Base-by-base conservation (phyloP, 225 moss, liverwort and hornwort species). In the Ulota crispa region DNA sequence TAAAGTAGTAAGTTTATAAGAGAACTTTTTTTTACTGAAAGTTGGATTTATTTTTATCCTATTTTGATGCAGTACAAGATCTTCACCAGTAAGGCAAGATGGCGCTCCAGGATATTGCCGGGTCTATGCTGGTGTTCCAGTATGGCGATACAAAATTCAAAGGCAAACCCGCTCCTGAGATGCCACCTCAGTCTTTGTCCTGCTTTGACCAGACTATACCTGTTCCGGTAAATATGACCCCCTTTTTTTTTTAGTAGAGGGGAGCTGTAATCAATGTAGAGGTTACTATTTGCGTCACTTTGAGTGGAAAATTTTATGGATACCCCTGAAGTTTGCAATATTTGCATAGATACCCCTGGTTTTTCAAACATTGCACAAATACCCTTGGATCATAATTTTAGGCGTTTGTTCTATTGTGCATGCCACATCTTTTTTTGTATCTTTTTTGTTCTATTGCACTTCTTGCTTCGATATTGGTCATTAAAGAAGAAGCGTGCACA, bases 151-250 rank as follows among this genome's bases (percentile, higher is more conserved):
- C 80, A 3, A 96, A 83, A 78, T 93, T 96, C 37, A 94, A 93
- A 88, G 96, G 96, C 78, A 89, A 89, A 83, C 86, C 87, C 31
- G 86, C 90, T 21, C 81, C 87, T 45, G 83, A 85, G 74, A 96
- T 93, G 83, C 89, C 94, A 6, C 94, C 93, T 30, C 86, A 96
- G 52, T 96, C 96, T 24, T 77, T 96, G 24, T 94, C 96, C 5
- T 96, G 94, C 86, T 96, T 96, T 80, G 96, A 96, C 20, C 89
- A 90, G 61, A 96, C 96, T 24, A 74, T 83, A n/a, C 93, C 92
- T 69, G 88, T 92, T 39, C 79, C 90, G 37, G 93, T 96, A 87
- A 83, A 11, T 64, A 60, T 1, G 20, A 24, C 53, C 21, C 42
- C 11, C 39, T 62, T n/a, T 37, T 39, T 37, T 24, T 12, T 42